Base-by-base conservation (phyloP, 805 yeast species). In the Monosporozyma servazzii region DNA sequence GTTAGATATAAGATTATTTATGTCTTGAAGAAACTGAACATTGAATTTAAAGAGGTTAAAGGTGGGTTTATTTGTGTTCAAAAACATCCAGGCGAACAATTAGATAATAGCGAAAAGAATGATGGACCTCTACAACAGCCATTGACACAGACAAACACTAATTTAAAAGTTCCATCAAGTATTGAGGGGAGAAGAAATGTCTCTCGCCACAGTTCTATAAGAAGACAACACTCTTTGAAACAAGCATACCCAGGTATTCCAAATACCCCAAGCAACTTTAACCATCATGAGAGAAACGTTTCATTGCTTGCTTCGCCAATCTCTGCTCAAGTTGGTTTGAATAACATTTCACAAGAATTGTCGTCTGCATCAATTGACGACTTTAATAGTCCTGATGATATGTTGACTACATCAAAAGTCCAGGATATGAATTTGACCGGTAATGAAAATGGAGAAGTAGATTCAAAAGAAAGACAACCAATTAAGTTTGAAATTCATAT, bases 51-150 rank as follows among this genome's bases (percentile, higher is more conserved):
- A 55, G 98, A 90, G 69, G 95, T 90, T 21, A 85, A 85, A 62
- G 97, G 98, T 53, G 98, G 97, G 0, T 90, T 91, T 66, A 78
- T 88, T 23, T 90, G 98, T 71, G 76, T 81, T 9, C 89, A 86
- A 61, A 72, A 58, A 50, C 78, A 36, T 77, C 84, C 55, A 6
- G 44, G 47, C 25, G 48, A 33, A 15, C 41, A 31, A 5, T 6
- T 31, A 3, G 48, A 45, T 21, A 31, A n/a, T 10, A 11, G 23
- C 2, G 29, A 39, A 41, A 18, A 21, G 13, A 36, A 18, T 17
- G 36, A 50, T 42, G 78, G 81, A 3, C 72, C 74, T 51, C 55
- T 68, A 50, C 17, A 47, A 47, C 8, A 27, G 18, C n/a, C 25
- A 42, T 8, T 11, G 21, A 18, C 25, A 17, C 23, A 25, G 10